Percentiles rank a stretch among this genome's conserved stretches.
Evolutionary conservation across 371 early-diverging fungal species (phyloP).

Genomic region (Circinella minor): DNA sequence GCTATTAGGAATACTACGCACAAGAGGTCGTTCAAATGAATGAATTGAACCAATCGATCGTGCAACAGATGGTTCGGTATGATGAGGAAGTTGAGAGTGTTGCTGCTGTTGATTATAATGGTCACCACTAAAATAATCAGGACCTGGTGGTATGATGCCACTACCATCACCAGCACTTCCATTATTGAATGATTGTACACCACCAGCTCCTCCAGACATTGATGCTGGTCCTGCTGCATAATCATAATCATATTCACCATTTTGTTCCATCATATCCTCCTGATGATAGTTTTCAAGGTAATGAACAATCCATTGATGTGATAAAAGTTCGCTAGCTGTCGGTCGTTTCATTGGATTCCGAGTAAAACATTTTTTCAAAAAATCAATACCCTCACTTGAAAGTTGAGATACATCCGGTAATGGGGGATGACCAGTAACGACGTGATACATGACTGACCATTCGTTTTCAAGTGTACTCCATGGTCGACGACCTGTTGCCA

Average conservation of each 20-base stretch:
- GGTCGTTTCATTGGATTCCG: slow-evolving; percentile 79
- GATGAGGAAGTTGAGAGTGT: too few species aligned
- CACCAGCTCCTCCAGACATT: background rate
- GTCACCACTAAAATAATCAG: slow-evolving; percentile 4
- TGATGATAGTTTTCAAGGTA: slow-evolving; percentile 33
- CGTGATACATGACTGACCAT: slow-evolving; percentile 92
- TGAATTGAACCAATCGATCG: slow-evolving; percentile 31
- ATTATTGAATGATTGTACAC: background rate
- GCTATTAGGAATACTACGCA: slow-evolving; percentile 44
- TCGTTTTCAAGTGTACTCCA: slow-evolving; percentile 93
- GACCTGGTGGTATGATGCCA: background rate
- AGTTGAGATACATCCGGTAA: slow-evolving; percentile 72
- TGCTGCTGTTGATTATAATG: background rate
- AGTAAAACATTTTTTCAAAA: slow-evolving; percentile 80
- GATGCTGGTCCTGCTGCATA: background rate
- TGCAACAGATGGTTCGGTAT: background rate
- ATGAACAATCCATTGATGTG: slow-evolving; percentile 74
- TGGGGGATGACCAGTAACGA: slow-evolving; percentile 76
- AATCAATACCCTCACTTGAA: slow-evolving; percentile 71
- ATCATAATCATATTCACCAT: background rate
- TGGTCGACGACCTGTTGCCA: slow-evolving; percentile 93
- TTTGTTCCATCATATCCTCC: slow-evolving; percentile 2
- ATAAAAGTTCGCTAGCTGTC: slow-evolving; percentile 73
- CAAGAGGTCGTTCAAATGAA: slow-evolving; percentile 37
- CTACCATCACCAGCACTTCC: background rate